Conservation (phyloP, 495 filamentous ascomycete species). For the Xylaria longipes region DNA sequence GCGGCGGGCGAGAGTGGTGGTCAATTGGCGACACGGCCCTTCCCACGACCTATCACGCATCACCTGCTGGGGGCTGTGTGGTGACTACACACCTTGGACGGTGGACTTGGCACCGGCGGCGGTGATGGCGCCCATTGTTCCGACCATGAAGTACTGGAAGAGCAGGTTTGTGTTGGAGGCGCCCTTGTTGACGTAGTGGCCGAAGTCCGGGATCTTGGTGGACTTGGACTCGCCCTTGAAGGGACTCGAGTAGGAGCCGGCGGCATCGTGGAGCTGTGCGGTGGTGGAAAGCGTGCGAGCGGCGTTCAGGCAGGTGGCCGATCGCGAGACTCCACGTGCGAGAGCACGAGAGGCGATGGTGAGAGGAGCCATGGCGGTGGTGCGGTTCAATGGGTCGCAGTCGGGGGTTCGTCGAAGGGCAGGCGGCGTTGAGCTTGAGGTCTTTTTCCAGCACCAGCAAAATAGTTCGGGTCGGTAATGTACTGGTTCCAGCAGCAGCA, state of each 20-base stretch:
- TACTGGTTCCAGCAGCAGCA: conserved; percentile 30
- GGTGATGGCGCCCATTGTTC: conserved; percentile 86
- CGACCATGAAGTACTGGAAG: conserved; percentile 98
- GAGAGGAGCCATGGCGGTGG: conserved; percentile 54
- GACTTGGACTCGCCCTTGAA: conserved; percentile 67
- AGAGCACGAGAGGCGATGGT: conserved; percentile 53
- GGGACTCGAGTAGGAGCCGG: conserved; percentile 55
- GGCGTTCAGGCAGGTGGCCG: conserved; percentile 39
- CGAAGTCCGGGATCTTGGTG: conserved; percentile 84
- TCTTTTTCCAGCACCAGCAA: conserved; percentile 52
- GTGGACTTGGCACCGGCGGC: conserved; percentile 96
- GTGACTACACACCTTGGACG: conserved; percentile 78
- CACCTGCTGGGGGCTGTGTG: not conserved
- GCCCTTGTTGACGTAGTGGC: conserved; percentile 78
- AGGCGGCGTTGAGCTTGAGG: conserved; percentile 49
- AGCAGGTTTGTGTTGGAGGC: conserved; percentile 74
- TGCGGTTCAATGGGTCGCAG: conserved; percentile 44
- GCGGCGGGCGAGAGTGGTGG: not conserved
- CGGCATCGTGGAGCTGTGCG: conserved; percentile 44
- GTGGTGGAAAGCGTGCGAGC: conserved; percentile 57
- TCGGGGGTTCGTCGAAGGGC: conserved; percentile 28
- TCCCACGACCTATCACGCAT: not conserved
- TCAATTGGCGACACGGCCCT: not conserved
- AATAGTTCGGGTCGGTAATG: conserved; percentile 26
- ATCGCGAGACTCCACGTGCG: conserved; percentile 48